Evolutionary conservation across 1,284 basidiomycete species (phyloP).

Genomic region (Ustilago curta): DNA sequence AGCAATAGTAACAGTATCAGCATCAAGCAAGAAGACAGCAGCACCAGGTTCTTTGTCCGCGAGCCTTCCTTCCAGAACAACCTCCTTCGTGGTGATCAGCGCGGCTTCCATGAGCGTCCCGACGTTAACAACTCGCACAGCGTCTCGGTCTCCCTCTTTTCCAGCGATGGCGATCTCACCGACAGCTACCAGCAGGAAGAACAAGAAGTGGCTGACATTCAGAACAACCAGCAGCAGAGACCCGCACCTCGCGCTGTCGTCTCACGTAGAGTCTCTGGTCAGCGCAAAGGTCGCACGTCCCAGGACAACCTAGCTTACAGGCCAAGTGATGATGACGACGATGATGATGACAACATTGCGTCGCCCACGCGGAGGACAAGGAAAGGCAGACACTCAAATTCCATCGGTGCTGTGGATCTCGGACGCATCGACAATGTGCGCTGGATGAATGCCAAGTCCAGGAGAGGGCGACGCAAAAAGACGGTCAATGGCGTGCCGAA

Average conservation of each 20-base stretch:
- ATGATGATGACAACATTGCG: conserved; percentile 33
- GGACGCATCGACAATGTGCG: conserved; percentile 23
- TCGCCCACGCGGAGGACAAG: conserved; percentile 16
- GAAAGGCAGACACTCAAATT: conserved; percentile 28
- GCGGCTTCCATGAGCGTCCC: conserved; percentile 32
- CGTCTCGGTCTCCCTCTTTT: conserved; percentile 46
- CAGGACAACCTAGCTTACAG: conserved; percentile 29
- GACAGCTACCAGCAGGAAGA: conserved; percentile 43
- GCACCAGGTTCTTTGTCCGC: conserved; percentile 37
- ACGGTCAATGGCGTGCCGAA: conserved; percentile 11
- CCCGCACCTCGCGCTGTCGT: background rate
- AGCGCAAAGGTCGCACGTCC: conserved; percentile 31
- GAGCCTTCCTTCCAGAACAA: conserved; percentile 31
- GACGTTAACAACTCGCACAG: conserved; percentile 31
- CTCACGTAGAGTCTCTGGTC: conserved; percentile 28
- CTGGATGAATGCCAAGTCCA: conserved; percentile 28
- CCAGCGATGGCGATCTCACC: conserved; percentile 31
- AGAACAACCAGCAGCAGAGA: conserved; percentile 15
- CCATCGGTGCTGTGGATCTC: conserved; percentile 8
- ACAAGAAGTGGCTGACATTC: conserved; percentile 28
- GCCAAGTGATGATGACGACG: conserved; percentile 37
- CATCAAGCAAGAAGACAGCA: conserved; percentile 46
- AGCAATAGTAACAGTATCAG: conserved; percentile 17
- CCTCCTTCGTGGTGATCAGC: conserved; percentile 40
- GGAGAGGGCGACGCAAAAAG: conserved; percentile 18